Percentiles rank a stretch among this genome's conserved stretches.
Evolutionary conservation across 257 asterid species (phyloP).

Genomic region (Plectranthus barbatus): DNA sequence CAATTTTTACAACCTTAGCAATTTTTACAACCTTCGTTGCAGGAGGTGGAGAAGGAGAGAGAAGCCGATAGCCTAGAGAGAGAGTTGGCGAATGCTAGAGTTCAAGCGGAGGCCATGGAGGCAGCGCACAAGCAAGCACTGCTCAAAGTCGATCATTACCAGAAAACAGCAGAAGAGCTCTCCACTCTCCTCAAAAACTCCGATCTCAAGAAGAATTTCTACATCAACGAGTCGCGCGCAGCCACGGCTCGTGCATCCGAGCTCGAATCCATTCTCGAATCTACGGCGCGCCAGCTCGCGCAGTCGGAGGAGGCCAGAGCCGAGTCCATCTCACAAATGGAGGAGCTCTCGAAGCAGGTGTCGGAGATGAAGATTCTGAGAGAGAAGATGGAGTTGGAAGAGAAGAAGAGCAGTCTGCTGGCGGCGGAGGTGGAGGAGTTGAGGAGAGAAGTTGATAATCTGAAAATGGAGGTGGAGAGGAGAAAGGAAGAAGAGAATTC

Average conservation of each 20-base stretch:
- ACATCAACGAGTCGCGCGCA: constrained; percentile 27
- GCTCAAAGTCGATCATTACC: constrained; percentile 46
- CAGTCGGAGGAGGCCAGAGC: constrained; percentile 12
- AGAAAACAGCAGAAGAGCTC: constrained; percentile 39
- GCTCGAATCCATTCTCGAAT: too few species aligned
- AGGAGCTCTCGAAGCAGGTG: constrained; percentile 25
- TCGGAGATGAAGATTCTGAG: constrained; percentile 21
- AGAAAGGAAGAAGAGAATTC: constrained; percentile 30
- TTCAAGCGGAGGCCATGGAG: too few species aligned
- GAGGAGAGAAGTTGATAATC: constrained; percentile 18
- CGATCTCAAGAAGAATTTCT: constrained; percentile 36
- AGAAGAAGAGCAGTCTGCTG: constrained; percentile 8
- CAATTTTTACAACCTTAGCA: too few species aligned
- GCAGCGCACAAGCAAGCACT: too few species aligned
- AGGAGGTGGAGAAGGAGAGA: too few species aligned
- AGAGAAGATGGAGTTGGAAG: constrained; percentile 25
- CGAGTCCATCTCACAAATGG: too few species aligned
- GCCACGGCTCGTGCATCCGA: constrained; percentile 20
- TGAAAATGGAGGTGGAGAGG: constrained; percentile 28
- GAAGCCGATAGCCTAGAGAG: too few species aligned
- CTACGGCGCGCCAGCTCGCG: background rate
- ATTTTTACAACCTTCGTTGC: too few species aligned
- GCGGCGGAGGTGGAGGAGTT: constrained; percentile 30
- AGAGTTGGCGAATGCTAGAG: too few species aligned
- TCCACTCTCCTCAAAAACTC: constrained; percentile 28